These are phyloP conservation scores for Cephalotrichum gorgonifer DNA, from an alignment of 2,329 filamentous ascomycete genomes.

Conservation along the genomic window DNA sequence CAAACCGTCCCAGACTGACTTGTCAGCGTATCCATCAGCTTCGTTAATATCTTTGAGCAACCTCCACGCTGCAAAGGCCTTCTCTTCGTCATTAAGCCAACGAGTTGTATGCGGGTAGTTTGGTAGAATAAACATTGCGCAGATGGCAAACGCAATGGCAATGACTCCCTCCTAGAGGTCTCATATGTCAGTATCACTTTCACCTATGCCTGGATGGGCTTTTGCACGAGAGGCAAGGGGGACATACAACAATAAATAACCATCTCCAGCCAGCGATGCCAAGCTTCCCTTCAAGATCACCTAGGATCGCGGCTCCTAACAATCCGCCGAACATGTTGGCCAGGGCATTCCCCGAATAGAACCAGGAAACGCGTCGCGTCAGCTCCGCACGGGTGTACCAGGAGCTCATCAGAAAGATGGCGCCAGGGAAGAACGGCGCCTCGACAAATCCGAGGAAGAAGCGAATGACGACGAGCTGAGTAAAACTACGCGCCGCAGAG, in stretches of 20 bases:
- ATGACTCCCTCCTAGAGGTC: constrained; percentile 51
- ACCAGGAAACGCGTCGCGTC: constrained; percentile 17
- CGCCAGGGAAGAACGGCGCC: constrained; percentile 18
- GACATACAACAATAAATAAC: constrained; percentile 43
- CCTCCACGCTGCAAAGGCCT: constrained; percentile 42
- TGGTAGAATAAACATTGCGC: constrained; percentile 24
- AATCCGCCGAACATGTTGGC: constrained; percentile 29
- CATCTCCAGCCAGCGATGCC: constrained; percentile 30
- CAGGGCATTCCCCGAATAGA: constrained; percentile 23
- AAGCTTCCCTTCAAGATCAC: constrained; percentile 18
- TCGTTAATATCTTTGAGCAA: constrained; percentile 44
- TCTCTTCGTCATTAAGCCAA: constrained; percentile 13
- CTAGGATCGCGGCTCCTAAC: constrained; percentile 31
- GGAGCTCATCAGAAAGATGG: constrained; percentile 15
- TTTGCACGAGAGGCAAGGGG: constrained; percentile 52
- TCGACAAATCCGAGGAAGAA: constrained; percentile 44
- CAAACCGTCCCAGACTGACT: constrained; percentile 31
- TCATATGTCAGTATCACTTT: constrained; percentile 60
- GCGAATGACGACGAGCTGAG: constrained; percentile 22
- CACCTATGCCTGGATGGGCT: constrained; percentile 39
- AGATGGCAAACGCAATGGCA: constrained; percentile 21
- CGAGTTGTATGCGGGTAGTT: constrained; percentile 39
- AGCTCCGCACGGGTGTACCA: constrained; percentile 22
- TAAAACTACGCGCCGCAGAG: constrained; percentile 33
- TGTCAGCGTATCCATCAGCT: constrained; percentile 11